Conservation (phyloP, 768 basidiomycete genomes). For the Rhodosporidiobolus sp. region DNA sequence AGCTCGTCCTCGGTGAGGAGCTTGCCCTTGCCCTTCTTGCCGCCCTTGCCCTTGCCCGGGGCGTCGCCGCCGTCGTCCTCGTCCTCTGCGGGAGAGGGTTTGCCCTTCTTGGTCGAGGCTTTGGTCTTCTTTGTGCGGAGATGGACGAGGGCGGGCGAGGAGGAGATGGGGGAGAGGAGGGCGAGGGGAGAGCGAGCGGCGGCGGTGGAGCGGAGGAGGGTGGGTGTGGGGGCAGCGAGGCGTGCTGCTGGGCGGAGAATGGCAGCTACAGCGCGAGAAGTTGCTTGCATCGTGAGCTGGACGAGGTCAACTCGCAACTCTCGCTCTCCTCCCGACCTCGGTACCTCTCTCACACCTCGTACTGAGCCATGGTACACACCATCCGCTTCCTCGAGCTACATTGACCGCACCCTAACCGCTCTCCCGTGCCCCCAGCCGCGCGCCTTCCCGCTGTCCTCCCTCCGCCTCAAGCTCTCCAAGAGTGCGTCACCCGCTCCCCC, state of each 20-base stretch:
- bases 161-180: not conserved
- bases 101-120: constrained; percentile 13
- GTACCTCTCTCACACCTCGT: not conserved
- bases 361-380: constrained; percentile 8
- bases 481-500: constrained; percentile 1
- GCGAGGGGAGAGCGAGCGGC: not conserved
- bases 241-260: not conserved
- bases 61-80: constrained; percentile 1
- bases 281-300: not conserved
- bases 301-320: not conserved
- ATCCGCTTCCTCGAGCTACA: too few relatives aligned
- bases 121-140: constrained; percentile 37
- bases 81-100: not conserved
- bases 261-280: not conserved
- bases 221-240: not conserved
- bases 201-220: not conserved
- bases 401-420: not conserved
- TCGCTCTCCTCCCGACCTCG: not conserved
- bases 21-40: constrained; percentile 33
- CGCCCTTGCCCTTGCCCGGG: constrained; percentile 24
- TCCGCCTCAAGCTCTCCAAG: constrained; percentile 30
- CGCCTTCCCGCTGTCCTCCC: constrained; percentile 17
- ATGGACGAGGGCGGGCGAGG: not conserved
- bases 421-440: not conserved
- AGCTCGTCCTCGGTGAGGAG: constrained; percentile 25